Base-by-base conservation (phyloP, 495 filamentous ascomycete genomes). In the Neurospora sp. region DNA sequence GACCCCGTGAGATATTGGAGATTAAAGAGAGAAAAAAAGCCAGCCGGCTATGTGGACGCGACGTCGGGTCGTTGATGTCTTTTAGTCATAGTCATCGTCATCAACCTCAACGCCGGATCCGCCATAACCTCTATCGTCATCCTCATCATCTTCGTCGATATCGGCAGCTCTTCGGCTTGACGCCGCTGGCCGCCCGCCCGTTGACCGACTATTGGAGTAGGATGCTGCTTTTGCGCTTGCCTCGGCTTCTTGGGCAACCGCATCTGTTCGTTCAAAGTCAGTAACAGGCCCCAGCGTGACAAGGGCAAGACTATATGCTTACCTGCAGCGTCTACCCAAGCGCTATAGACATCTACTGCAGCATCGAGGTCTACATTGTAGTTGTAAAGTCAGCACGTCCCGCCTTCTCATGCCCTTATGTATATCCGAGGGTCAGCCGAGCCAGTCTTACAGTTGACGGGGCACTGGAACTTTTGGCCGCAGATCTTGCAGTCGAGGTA, bases 271-370 rank as follows among this genome's bases (percentile, higher is more conserved):
- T 27, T 48, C 31, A 74, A 38, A 61, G 79, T 76, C 71, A 78
- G 78, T 53, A n/a, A 70, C 35, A 12, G 14, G 70, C 31, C 46
- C 10, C 12, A 70, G 12, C 22, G 7, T 37, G 73, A 69, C 89
- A 85, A 76, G 16, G 20, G 11, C 16, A 11, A 39, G 40, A 41
- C 9, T 35, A 59, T 91, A 3, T 12, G 14, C 77, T 86, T 88
- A 84, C 97, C 95, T 79, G 96, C 97, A 42, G 96, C 96, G 83
- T 99, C 96, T 70, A 99, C 91, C 96, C 96, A 99, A 78, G 98
- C 96, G 40, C 93, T 93, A 79, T 98, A 99, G 18, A 99, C 95
- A 77, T 99, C 96, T 39, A 99, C 93, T 1, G 92, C 87, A 18
- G 91, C 91, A 42, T 93, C 95, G 71, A 98, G 89, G 79, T 94